These are phyloP conservation scores for Apophysomyces sp. DNA, from an alignment of 371 early-diverging fungal genomes.

Conservation along the genomic window DNA sequence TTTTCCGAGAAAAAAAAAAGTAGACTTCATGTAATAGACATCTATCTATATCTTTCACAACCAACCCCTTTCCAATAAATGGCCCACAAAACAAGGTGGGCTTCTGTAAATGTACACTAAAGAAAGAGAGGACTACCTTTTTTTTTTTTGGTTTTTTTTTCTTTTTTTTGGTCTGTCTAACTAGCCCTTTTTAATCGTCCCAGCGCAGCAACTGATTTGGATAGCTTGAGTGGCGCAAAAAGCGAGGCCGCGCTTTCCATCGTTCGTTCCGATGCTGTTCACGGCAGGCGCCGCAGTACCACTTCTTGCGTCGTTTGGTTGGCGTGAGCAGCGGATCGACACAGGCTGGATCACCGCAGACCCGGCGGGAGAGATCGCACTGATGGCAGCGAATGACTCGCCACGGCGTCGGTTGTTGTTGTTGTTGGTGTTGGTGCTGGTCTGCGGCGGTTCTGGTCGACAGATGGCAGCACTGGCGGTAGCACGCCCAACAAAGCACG, in stretches of 20 bases:
- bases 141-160: neutral
- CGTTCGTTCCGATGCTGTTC: neutral
- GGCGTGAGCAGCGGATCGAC: neutral
- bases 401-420: neutral
- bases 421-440: too few species aligned
- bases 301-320: neutral
- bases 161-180: too few species aligned
- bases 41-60: neutral
- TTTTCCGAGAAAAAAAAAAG: neutral
- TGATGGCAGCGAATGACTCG: neutral
- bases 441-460: neutral
- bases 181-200: too few species aligned
- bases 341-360: neutral
- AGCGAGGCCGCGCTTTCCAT: neutral
- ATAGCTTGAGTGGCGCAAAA: neutral
- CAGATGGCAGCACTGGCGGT: neutral
- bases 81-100: neutral
- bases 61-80: constrained; percentile 1
- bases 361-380: neutral
- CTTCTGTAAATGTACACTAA: neutral
- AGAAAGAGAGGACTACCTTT: neutral
- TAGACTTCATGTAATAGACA: constrained; percentile 2
- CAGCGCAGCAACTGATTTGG: neutral
- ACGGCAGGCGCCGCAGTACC: neutral
- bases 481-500: constrained; percentile 4